phyloP scores from a whole-genome alignment of 441 rosid species.

The Pelargonium australe region DNA sequence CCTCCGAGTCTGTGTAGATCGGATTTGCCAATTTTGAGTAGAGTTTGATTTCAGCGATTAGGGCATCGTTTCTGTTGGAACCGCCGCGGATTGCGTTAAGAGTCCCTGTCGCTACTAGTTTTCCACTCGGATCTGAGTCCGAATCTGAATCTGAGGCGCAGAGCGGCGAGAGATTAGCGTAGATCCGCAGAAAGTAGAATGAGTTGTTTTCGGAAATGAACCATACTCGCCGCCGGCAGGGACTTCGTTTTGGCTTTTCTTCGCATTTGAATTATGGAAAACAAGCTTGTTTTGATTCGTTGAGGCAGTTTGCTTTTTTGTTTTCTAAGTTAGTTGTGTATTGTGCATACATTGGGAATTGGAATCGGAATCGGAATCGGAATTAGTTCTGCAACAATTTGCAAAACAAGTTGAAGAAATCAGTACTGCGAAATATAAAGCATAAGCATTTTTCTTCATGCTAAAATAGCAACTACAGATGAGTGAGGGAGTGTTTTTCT shows the following conservation, averaged over 20 bases:
- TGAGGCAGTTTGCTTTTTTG: neutral
- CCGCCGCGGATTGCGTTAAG: no score
- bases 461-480: no score
- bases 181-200: neutral
- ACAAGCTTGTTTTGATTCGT: neutral
- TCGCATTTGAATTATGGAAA: neutral
- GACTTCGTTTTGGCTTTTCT: neutral
- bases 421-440: neutral
- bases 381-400: neutral
- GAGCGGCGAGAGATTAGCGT: neutral
- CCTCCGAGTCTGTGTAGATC: no score
- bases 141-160: neutral
- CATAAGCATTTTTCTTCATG: neutral
- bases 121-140: slow-evolving; percentile 4
- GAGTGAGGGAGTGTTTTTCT: no score
- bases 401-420: no score
- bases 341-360: neutral
- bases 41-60: no score
- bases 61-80: no score
- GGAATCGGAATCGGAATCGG: neutral
- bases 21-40: no score
- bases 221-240: neutral
- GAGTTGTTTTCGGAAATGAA: neutral
- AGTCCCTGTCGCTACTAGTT: no score
- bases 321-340: neutral